Percentiles rank a stretch among this genome's conserved stretches.
Conservation (phyloP, 192 early-diverging fungal species). For the Backusella psychrophila region DNA sequence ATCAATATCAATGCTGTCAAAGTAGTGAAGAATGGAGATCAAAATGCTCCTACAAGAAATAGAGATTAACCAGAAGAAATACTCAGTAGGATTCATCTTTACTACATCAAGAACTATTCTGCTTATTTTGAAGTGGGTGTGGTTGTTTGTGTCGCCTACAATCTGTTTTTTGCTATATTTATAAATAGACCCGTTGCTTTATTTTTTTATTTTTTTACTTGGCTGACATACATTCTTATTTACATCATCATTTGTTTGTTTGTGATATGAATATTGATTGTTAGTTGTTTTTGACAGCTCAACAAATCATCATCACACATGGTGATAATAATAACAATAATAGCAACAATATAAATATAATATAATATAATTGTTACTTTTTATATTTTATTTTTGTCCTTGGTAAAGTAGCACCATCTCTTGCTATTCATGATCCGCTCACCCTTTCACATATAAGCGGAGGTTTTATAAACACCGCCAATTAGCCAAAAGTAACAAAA, state of each 20-base stretch:
- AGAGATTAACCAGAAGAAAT: neutral
- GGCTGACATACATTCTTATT: neutral
- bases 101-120: neutral
- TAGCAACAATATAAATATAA: neutral
- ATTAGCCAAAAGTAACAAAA: neutral
- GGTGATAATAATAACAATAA: neutral
- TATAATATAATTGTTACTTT: neutral
- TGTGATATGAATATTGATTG: neutral
- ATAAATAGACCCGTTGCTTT: neutral
- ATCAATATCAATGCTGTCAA: neutral
- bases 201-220: neutral
- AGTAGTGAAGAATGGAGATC: neutral
- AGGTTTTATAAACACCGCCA: slow-evolving; percentile 7
- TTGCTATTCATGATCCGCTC: neutral
- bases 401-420: neutral
- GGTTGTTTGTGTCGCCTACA: neutral
- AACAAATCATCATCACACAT: neutral
- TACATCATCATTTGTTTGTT: neutral
- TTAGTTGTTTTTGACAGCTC: neutral
- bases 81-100: neutral
- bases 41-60: neutral
- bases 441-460: neutral
- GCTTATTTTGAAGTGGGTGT: neutral
- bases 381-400: neutral
- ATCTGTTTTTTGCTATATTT: neutral